Evolutionary conservation across 768 basidiomycete species (phyloP), one percentile per base, ranked within the genome.

Genomic region (Russula sp.): DNA sequence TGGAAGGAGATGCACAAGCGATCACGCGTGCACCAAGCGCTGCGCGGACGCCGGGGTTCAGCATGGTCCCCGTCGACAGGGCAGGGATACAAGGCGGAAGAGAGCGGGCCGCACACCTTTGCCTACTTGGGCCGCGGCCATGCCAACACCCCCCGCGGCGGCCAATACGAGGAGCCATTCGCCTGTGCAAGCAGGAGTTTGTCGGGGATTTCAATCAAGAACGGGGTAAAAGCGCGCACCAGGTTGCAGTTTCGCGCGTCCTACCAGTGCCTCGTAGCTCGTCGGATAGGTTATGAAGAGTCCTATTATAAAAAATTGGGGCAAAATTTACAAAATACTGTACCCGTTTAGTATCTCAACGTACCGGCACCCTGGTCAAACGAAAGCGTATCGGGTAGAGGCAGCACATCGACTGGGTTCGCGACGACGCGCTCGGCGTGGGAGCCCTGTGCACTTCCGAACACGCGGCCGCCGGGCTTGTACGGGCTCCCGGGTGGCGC

Each of bases 91-190:
- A 22, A 49, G 27, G 9, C 6, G n/a, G 55, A 31, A 35, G 20
- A 11, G 50, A 22, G 65, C 58, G n/a, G 31, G 22, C 53, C 22
- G 66, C 71, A 42, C 39, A 91, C 92, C 86, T 82, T 97, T 97
- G 22, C 93, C 95, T 58, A 98, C 80, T 71, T 98, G 96, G 18
- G 94, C 85, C 7, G 96, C 95, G 6, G 87, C 86, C 55, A 96
- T 85, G 0, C 95, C 95, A 5, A 98, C 94, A 13, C 94, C 96
- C 3, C 96, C 96, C 1, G 95, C 96, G n/a, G 91, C 91, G 7
- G 94, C 96, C 55, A 93, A 92, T 4, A 98, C 87, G 3, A 99
- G 84, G 3, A 97, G 84, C 84, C 88, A 94, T 76, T 98, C 96
- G 22, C 89, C 90, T 89, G 54, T 8, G 39, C n/a, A 13, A 13